Percentiles rank a stretch among this genome's conserved stretches.
These are phyloP conservation scores for Hordeum pubiflorum DNA, from an alignment of 202 grass and related monocot species.

Conservation along the genomic window DNA sequence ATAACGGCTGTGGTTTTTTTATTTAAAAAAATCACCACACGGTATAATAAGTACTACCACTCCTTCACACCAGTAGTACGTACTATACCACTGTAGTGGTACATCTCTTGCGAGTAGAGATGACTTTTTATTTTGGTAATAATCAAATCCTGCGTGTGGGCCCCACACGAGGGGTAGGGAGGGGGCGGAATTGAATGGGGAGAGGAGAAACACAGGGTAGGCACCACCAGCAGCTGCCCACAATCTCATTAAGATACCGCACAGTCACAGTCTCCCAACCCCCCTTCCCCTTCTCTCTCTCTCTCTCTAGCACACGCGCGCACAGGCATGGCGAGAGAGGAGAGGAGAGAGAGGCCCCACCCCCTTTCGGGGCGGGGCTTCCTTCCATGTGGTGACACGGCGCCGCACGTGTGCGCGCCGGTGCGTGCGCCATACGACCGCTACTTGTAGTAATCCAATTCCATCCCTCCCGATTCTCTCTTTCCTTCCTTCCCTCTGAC, in stretches of 20 bases:
- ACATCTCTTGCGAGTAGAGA: not conserved
- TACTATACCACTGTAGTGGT: not conserved
- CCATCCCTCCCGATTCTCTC: constrained; percentile 12
- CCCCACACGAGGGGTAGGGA: not conserved
- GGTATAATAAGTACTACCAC: not conserved
- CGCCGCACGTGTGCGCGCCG: constrained; percentile 73
- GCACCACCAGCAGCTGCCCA: constrained; percentile 15
- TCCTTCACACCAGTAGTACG: not conserved
- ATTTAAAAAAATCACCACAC: not conserved
- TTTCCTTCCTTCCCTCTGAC: not conserved
- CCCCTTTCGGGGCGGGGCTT: not conserved
- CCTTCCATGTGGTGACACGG: constrained; percentile 73
- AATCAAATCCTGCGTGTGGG: not conserved
- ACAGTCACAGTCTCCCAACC: constrained; percentile 7
- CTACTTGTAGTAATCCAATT: not conserved
- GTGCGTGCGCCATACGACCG: constrained; percentile 23
- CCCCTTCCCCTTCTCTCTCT: not conserved
- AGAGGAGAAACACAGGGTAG: constrained; percentile 31
- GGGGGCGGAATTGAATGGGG: constrained; percentile 30
- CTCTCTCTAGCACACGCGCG: not conserved
- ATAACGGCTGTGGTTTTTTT: no score
- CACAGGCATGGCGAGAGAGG: not conserved
- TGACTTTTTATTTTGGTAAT: not conserved
- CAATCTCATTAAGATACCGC: constrained; percentile 45
- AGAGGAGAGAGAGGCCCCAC: not conserved